Evolutionary conservation across 176 grass and related monocot species (phyloP), one percentile per base, ranked within the genome.

Genomic region (Oryza coarctata): DNA sequence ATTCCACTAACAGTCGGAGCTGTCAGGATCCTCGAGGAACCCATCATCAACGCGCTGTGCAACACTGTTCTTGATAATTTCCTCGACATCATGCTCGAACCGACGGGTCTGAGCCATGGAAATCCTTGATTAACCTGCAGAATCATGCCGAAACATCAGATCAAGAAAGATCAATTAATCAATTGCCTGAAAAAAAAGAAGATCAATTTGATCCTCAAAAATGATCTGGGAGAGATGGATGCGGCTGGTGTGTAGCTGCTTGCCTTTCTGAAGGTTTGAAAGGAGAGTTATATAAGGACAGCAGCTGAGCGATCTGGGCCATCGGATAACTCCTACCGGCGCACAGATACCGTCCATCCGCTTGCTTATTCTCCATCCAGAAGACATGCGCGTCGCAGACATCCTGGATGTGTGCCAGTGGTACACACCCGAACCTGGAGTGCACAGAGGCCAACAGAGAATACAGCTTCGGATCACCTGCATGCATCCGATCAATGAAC

Each of bases 371-470:
- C 65, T 93, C 92, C 75, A 83, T 80, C 1, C 94, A 86, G 66
- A 93, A 91, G 11, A 97, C 86, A 64, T 97, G 95, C 20, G 95
- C 95, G 78, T 88, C 84, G 78, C 95, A 93, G 4, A 85, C 84
- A 77, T 97, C 95, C 83, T 94, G 88, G 13, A 97, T 39, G 85
- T 97, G 92, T 35, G 84, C 90, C 58, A 97, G 35, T 73, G 92
- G 84, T 26, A 97, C 70, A 18, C 86, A 94, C 78, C 95, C 95
- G 80, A 97, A 78, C 66, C 95, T 89, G n/a, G 43, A 52, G 43
- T 89, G 88, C 60, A 97, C 92, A 3, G 95, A 94, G 1, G 77
- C 77, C 20, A 97, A 67, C 83, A 97, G 66, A 3, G 88, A 73
- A 32, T 78, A 82, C 22, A 94, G 74, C 80, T 78, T 85, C 41